Percentiles rank a stretch among this genome's conserved stretches.
These are phyloP conservation scores for Metarhizium rileyi DNA, from an alignment of 2,329 filamentous ascomycete species.

Conservation along the genomic window DNA sequence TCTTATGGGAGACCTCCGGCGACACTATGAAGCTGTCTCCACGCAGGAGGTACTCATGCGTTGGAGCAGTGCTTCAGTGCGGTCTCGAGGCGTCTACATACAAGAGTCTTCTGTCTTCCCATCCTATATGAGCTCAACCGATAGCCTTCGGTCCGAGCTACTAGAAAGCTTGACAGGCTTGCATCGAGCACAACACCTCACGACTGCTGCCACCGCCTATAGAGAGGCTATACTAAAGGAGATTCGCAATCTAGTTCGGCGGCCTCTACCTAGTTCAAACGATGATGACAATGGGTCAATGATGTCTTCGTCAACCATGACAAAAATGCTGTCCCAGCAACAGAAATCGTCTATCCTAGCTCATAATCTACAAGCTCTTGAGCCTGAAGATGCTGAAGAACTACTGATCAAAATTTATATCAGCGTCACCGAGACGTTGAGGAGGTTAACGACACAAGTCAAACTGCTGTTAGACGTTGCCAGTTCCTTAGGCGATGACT, in stretches of 20 bases:
- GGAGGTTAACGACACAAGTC: constrained; percentile 78
- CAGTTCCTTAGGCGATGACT: constrained; percentile 52
- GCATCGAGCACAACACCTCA: constrained; percentile 71
- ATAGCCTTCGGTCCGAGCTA: constrained; percentile 60
- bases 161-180: constrained; percentile 65
- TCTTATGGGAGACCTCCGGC: constrained; percentile 69
- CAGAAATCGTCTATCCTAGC: constrained; percentile 85
- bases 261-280: constrained; percentile 79
- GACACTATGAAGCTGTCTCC: constrained; percentile 66
- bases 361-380: constrained; percentile 75
- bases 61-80: constrained; percentile 70
- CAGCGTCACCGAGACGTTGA: constrained; percentile 77
- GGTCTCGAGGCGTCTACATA: constrained; percentile 57
- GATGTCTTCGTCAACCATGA: constrained; percentile 72
- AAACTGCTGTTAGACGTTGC: constrained; percentile 94
- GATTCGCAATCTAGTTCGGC: constrained; percentile 74
- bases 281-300: constrained; percentile 91
- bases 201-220: constrained; percentile 70
- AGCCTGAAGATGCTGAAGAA: constrained; percentile 73
- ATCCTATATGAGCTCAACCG: constrained; percentile 65
- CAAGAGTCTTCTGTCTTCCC: constrained; percentile 62
- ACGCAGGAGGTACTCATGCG: constrained; percentile 66
- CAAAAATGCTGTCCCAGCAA: constrained; percentile 62
- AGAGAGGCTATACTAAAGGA: constrained; percentile 77
- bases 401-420: constrained; percentile 78